Evolutionary conservation across 768 basidiomycete genomes (phyloP).

Genomic region (Tephrocybe sp.): DNA sequence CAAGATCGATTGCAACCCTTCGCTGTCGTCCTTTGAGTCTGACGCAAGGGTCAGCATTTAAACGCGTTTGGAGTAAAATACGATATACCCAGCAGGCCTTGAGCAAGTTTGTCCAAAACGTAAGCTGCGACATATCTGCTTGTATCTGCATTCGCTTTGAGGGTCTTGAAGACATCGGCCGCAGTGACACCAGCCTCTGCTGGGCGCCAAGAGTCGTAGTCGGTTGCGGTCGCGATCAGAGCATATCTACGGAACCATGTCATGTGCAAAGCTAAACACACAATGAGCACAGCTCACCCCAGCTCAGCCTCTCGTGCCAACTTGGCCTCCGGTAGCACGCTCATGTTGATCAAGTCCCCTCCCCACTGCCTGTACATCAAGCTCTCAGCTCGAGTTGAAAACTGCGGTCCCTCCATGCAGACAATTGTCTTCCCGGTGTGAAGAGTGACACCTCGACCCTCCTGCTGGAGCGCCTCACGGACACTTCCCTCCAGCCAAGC

Average conservation of each 20-base stretch:
- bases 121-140: conserved; percentile 73
- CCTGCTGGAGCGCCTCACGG: conserved; percentile 55
- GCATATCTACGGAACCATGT: conserved; percentile 68
- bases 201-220: conserved; percentile 95
- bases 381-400: conserved; percentile 97
- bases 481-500: conserved; percentile 69
- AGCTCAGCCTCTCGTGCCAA: conserved; percentile 94
- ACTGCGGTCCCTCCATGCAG: conserved; percentile 97
- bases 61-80: background rate
- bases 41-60: background rate
- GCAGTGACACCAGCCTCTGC: conserved; percentile 83
- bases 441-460: conserved; percentile 62
- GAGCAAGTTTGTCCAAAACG: conserved; percentile 62
- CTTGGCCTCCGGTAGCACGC: conserved; percentile 95
- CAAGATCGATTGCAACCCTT: conserved; percentile 41
- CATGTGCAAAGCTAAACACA: background rate
- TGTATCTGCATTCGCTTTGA: conserved; percentile 83
- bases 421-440: conserved; percentile 86
- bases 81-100: conserved; percentile 3
- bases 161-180: conserved; percentile 87
- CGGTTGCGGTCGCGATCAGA: conserved; percentile 86
- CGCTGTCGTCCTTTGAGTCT: conserved; percentile 19
- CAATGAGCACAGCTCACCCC: conserved; percentile 48
- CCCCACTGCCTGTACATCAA: conserved; percentile 93
- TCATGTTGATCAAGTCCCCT: conserved; percentile 96